Conservation (phyloP, 768 basidiomycete genomes). For the Saitozyma sp. region DNA sequence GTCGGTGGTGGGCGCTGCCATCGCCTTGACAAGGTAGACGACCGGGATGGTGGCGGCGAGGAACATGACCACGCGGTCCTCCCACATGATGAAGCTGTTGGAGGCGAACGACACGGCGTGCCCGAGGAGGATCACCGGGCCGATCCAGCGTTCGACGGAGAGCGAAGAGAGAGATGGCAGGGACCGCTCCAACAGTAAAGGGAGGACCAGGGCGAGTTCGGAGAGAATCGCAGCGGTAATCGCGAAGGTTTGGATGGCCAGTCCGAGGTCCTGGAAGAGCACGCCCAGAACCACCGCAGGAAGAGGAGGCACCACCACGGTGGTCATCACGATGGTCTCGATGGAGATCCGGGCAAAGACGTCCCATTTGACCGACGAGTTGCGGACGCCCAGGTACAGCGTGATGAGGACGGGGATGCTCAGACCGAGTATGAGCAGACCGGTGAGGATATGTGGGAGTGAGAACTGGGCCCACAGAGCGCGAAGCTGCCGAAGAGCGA, state of each 20-base stretch:
- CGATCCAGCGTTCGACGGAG: slow-evolving; percentile 34
- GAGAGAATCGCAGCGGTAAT: slow-evolving; percentile 36
- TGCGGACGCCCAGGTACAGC: slow-evolving; percentile 60
- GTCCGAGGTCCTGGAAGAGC: slow-evolving; percentile 25
- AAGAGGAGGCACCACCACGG: slow-evolving; percentile 58
- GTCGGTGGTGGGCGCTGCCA: slow-evolving; percentile 66
- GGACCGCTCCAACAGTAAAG: slow-evolving; percentile 11
- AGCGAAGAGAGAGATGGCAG: slow-evolving; percentile 9
- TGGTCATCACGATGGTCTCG: slow-evolving; percentile 60
- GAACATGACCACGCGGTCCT: slow-evolving; percentile 79
- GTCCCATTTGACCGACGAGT: slow-evolving; percentile 50
- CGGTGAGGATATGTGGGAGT: slow-evolving; percentile 69
- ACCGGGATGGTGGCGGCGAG: slow-evolving; percentile 63
- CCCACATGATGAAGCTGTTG: slow-evolving; percentile 98
- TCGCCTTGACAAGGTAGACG: slow-evolving; percentile 64
- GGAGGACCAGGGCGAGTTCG: slow-evolving; percentile 24
- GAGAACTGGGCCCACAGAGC: slow-evolving; percentile 95
- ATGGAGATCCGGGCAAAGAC: slow-evolving; percentile 54
- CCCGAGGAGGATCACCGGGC: slow-evolving; percentile 54
- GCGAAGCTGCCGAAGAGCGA: slow-evolving; percentile 71
- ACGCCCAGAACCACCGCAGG: slow-evolving; percentile 56
- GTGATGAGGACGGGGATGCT: slow-evolving; percentile 62
- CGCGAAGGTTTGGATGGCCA: slow-evolving; percentile 44
- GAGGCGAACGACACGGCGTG: slow-evolving; percentile 79
- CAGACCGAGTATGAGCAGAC: slow-evolving; percentile 64